phyloP scores from a whole-genome alignment of 768 basidiomycete species.

The Sporobolomyces roseus region DNA sequence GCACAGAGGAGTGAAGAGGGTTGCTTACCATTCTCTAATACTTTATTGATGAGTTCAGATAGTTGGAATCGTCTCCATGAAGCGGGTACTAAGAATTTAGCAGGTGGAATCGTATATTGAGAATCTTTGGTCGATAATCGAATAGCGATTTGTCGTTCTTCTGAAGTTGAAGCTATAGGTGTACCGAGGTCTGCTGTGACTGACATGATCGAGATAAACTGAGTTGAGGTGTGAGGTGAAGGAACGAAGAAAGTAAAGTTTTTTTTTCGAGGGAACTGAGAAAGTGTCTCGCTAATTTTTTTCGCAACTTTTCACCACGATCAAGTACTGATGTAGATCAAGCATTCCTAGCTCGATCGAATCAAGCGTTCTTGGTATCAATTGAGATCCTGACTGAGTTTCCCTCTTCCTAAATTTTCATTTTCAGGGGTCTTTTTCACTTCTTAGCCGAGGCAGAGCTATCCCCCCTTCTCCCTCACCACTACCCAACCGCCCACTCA shows the following conservation, averaged over 20 bases:
- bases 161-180: constrained; percentile 35
- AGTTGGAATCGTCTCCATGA: constrained; percentile 93
- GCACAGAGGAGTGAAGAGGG: neutral
- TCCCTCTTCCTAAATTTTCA: too few relatives aligned
- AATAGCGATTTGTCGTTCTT: constrained; percentile 43
- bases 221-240: neutral
- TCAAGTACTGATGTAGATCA: too few relatives aligned
- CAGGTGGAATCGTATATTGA: constrained; percentile 68
- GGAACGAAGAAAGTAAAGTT: neutral
- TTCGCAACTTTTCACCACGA: too few relatives aligned
- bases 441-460: too few relatives aligned
- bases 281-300: too few relatives aligned
- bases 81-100: constrained; percentile 88
- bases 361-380: too few relatives aligned
- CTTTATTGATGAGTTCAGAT: constrained; percentile 94
- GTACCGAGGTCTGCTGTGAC: constrained; percentile 10
- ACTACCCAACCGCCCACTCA: too few relatives aligned
- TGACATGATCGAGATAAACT: neutral
- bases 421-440: too few relatives aligned
- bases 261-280: too few relatives aligned
- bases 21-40: constrained; percentile 53
- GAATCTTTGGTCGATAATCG: constrained; percentile 67
- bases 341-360: too few relatives aligned
- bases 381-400: too few relatives aligned
- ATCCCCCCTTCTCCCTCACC: too few relatives aligned